Conservation (phyloP, 495 filamentous ascomycete species). For the Talaromyces nanjingensis region DNA sequence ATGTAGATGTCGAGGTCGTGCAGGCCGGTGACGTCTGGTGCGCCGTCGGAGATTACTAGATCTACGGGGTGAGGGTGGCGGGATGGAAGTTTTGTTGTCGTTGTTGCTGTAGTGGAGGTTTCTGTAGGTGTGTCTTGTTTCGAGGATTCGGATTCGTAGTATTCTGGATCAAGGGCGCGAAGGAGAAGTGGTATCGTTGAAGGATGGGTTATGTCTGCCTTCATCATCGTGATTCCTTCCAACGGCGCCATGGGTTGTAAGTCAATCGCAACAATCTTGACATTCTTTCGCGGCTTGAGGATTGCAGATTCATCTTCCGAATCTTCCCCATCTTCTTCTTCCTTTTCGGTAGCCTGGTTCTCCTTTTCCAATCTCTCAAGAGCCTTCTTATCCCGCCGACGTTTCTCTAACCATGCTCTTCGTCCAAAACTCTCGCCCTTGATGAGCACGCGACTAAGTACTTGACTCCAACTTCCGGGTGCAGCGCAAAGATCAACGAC, state of each 20-base stretch:
- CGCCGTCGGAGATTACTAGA: constrained; percentile 89
- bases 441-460: constrained; percentile 85
- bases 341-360: constrained; percentile 13
- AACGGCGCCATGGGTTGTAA: constrained; percentile 92
- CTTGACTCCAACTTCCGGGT: constrained; percentile 94
- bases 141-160: constrained; percentile 36
- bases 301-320: constrained; percentile 15
- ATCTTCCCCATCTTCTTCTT: constrained; percentile 21
- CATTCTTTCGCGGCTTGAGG: constrained; percentile 57
- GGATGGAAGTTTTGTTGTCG: constrained; percentile 23
- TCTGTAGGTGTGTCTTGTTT: constrained; percentile 28
- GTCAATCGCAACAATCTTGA: constrained; percentile 93
- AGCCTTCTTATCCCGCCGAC: constrained; percentile 44
- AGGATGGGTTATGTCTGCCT: constrained; percentile 95
- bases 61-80: constrained; percentile 67
- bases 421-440: constrained; percentile 86
- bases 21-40: constrained; percentile 91
- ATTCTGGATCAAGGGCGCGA: constrained; percentile 71
- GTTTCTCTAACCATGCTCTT: constrained; percentile 75
- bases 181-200: constrained; percentile 86
- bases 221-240: constrained; percentile 81
- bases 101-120: constrained; percentile 26
- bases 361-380: constrained; percentile 15
- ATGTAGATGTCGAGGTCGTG: constrained; percentile 98
- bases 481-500: constrained; percentile 96